Evolutionary conservation across 768 basidiomycete genomes (phyloP).

Genomic region (Termitomyces sp.): DNA sequence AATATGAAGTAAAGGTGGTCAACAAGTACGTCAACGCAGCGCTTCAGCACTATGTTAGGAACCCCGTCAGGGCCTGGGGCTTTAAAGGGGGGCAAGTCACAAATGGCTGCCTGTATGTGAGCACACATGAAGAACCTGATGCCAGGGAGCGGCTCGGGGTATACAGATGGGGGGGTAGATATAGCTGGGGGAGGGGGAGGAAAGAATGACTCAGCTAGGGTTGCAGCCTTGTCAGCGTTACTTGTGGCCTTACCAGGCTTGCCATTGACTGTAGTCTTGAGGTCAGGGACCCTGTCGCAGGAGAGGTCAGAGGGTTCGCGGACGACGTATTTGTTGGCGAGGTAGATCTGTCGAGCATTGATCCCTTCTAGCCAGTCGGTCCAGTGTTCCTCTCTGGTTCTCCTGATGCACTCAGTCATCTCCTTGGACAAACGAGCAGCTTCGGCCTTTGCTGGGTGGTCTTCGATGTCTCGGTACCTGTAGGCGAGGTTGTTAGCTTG

Average conservation of each 20-base stretch:
- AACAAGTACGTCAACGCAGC: background rate
- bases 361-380: constrained; percentile 6
- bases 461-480: background rate
- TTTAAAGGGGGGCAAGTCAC: background rate
- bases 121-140: background rate
- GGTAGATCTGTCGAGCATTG: background rate
- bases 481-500: background rate
- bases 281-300: no score
- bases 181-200: background rate
- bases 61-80: background rate
- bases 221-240: background rate
- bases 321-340: no score
- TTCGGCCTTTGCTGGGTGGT: background rate
- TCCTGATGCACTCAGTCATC: no score
- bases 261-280: no score
- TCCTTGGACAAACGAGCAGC: no score
- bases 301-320: no score
- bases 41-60: background rate
- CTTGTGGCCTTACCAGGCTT: background rate
- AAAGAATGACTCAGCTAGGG: background rate
- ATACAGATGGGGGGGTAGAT: background rate
- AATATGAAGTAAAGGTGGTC: no score
- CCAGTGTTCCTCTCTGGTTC: background rate
- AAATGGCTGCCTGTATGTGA: background rate
- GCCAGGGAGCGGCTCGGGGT: background rate